These are phyloP conservation scores for Metschnikowia koreensis DNA, from an alignment of 805 yeast species.

Conservation along the genomic window DNA sequence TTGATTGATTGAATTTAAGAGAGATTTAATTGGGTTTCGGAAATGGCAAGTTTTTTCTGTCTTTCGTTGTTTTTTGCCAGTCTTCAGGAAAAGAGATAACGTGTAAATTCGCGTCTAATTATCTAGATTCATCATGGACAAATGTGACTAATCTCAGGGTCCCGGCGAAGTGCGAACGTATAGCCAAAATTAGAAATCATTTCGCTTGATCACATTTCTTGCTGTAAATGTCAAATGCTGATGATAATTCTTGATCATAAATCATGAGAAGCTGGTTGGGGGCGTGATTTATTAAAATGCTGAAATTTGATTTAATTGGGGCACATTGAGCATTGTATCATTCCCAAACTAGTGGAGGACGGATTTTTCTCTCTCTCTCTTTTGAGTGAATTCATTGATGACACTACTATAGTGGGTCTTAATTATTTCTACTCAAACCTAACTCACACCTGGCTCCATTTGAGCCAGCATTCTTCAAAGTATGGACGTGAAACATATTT, in stretches of 20 bases:
- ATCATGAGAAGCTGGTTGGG: no score
- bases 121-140: background rate
- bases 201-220: no score
- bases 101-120: background rate
- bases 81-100: no score
- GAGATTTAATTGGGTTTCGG: no score
- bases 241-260: no score
- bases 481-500: slow-evolving; percentile 51
- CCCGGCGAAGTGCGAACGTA: background rate
- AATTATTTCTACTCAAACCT: background rate
- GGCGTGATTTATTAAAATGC: no score
- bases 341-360: background rate
- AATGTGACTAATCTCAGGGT: background rate
- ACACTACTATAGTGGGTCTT: no score
- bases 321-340: no score
- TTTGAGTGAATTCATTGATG: no score
- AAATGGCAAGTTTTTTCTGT: background rate
- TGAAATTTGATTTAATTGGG: no score
- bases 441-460: slow-evolving; percentile 23
- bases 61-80: background rate
- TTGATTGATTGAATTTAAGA: no score
- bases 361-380: background rate
- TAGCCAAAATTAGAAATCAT: background rate
- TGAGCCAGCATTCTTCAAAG: slow-evolving; percentile 52
- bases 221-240: no score